phyloP scores from a whole-genome alignment of 208 protist species.

The Trypanosoma rangeli region DNA sequence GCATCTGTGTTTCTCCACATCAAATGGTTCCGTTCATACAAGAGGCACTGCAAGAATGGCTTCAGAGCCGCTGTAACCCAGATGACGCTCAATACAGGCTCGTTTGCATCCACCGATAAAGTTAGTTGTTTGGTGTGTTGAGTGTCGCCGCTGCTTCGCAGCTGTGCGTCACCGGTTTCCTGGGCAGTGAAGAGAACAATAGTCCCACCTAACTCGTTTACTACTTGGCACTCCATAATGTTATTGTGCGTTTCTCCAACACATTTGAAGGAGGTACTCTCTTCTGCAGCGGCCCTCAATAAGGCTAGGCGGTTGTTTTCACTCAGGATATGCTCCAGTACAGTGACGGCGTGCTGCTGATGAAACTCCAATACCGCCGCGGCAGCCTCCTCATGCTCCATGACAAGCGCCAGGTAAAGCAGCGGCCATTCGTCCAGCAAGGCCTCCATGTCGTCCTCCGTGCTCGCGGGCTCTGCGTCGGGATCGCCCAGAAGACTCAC shows the following conservation, averaged over 20 bases:
- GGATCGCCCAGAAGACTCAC: slow-evolving; percentile 63
- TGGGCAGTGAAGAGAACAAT: slow-evolving; percentile 46
- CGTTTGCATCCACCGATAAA: too few relatives aligned
- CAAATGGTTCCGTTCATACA: slow-evolving; percentile 14
- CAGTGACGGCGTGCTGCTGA: slow-evolving; percentile 38
- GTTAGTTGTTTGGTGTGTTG: too few relatives aligned
- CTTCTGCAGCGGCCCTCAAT: not conserved
- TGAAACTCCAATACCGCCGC: slow-evolving; percentile 58
- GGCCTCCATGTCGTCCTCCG: slow-evolving; percentile 28
- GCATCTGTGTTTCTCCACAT: not conserved
- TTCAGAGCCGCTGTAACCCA: slow-evolving; percentile 22
- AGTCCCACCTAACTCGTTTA: slow-evolving; percentile 45
- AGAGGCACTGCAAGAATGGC: slow-evolving; percentile 25
- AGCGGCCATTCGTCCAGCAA: slow-evolving; percentile 66
- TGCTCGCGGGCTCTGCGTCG: slow-evolving; percentile 33
- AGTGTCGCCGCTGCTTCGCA: too few relatives aligned
- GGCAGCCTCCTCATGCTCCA: slow-evolving; percentile 41
- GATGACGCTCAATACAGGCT: slow-evolving; percentile 3
- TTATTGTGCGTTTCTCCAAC: not conserved
- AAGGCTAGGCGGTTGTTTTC: not conserved
- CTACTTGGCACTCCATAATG: slow-evolving; percentile 42
- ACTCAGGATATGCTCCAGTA: slow-evolving; percentile 26
- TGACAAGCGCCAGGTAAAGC: slow-evolving; percentile 61
- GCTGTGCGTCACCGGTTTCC: not conserved
- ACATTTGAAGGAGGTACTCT: not conserved